Conservation (phyloP, 2,329 filamentous ascomycete genomes). For the Trichoderma sp. region DNA sequence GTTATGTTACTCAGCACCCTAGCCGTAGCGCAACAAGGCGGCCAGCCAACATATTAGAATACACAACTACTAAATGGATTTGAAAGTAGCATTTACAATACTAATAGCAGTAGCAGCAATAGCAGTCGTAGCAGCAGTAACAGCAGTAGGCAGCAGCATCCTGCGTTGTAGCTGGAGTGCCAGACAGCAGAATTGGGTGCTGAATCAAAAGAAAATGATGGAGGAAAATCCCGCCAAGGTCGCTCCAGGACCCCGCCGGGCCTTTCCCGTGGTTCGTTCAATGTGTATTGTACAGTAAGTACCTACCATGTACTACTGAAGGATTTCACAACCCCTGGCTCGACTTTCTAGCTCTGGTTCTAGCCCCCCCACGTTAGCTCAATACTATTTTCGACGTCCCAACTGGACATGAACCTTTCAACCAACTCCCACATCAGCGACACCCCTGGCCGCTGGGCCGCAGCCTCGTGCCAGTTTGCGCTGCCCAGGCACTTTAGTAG, state of each 20-base stretch:
- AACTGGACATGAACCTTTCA: background rate
- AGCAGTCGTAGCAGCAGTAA: no score
- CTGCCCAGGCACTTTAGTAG: background rate
- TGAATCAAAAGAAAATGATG: background rate
- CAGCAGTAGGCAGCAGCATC: no score
- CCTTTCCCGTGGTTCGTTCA: background rate
- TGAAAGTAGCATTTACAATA: no score
- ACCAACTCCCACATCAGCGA: constrained; percentile 13
- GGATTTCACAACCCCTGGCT: background rate
- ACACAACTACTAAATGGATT: no score
- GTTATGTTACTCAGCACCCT: no score
- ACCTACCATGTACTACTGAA: background rate
- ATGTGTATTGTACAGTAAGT: no score
- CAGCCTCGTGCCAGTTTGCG: background rate
- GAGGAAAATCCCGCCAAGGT: background rate
- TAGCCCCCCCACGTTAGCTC: background rate
- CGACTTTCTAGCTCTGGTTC: background rate
- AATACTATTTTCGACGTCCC: background rate
- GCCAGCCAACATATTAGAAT: no score
- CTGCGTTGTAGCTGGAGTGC: no score
- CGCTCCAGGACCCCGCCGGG: constrained; percentile 1
- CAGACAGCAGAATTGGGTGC: no score
- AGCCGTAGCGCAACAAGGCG: no score
- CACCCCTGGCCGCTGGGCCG: background rate
- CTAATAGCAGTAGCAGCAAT: no score